Evolutionary conservation across 1,284 basidiomycete genomes (phyloP), one percentile per base, ranked within the genome.

Genomic region (Fistulina hepatica): DNA sequence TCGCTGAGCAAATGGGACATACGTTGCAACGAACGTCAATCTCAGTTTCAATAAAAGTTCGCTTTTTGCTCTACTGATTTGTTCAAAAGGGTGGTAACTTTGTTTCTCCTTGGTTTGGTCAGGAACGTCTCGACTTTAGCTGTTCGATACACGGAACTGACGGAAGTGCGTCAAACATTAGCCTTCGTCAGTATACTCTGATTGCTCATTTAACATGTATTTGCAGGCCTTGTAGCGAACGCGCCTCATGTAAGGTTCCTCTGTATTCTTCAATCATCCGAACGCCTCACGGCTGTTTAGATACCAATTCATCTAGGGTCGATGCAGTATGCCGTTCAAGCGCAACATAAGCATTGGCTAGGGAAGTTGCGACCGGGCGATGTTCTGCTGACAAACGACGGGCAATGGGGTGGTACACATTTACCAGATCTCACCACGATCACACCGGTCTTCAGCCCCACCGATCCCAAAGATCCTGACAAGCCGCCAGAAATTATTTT

Each of bases 401-500:
- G 90, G 2, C 72, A 80, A 42, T 86, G 89, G 6, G 90, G 89
- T 41, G 89, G 86, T 55, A 83, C 80, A 3, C 85, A 88, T 54
- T 67, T 88, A 40, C 84, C 84, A 2, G 88, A 92, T 55, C 90
- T 91, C 38, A 91, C 89, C 1, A 71, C 90, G 50, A 92, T 93
- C 56, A 89, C 84, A 0, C 91, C 90, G 13, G 89, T 92, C 21
- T 93, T 92, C 58, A 75, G 71, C 56, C 53, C 63, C 25, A 57
- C 59, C 39, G 58, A 66, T 13, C 68, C 68, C 48, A n/a, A n/a
- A n/a, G n/a, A n/a, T n/a, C n/a, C n/a, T n/a, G n/a, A n/a, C n/a
- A n/a, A n/a, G n/a, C n/a, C n/a, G n/a, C n/a, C n/a, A n/a, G 69
- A 88, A 49, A 89, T 92, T 53, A 88, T 93, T 47, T 93, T 93